Base-by-base conservation (phyloP, 164 flowering plant genomes). In the Berberis thunbergii region DNA sequence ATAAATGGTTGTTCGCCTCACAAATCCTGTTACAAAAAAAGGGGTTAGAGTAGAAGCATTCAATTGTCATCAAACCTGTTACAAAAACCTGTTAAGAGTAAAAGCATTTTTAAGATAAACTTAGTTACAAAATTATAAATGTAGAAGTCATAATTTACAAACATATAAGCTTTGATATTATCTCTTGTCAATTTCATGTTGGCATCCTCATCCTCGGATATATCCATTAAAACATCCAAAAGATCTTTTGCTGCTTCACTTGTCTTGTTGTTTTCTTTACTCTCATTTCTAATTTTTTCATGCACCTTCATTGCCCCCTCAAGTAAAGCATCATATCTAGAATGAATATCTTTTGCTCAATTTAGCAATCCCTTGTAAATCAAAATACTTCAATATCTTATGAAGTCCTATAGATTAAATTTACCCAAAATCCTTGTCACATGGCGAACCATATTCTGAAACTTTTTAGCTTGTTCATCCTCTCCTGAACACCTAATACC, bases 401-500 rank as follows among this genome's bases (percentile, higher is more conserved):
- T 49, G 54, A 7, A 58, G 49, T 57, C 62, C 12, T 62, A 49
- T 9, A 58, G 4, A 41, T 57, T 57, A 38, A 66, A 66, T 45
- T 45, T 40, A 4, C 55, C 62, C 8, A 49, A 11, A 54, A n/a
- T 43, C 52, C 56, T 45, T 4, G 67, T 56, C 1, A 56, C 49
- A 26, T 64, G 60, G 6, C 60, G 39, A 56, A 64, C 53, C 54
- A 64, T 1, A 11, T 9, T 43, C 26, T 54, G 7, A 42, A 56
- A 11, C 42, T 65, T 48, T 12, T 57, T 41, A n/a, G 62, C 62
- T 7, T 26, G 38, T 7, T 59, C 63, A 41, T 52, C 62, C 44
- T 40, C 41, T 1, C 40, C 48, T 40, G 62, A 57, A 45, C 75
- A 71, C 66, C 70, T 53, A 2, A 45, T 57, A 8, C 79, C 39